A percentile compares a stretch with the other conserved stretches of the same genome.
Conservation (phyloP, 1,284 basidiomycete species). For the Schizopora paradoxa region DNA sequence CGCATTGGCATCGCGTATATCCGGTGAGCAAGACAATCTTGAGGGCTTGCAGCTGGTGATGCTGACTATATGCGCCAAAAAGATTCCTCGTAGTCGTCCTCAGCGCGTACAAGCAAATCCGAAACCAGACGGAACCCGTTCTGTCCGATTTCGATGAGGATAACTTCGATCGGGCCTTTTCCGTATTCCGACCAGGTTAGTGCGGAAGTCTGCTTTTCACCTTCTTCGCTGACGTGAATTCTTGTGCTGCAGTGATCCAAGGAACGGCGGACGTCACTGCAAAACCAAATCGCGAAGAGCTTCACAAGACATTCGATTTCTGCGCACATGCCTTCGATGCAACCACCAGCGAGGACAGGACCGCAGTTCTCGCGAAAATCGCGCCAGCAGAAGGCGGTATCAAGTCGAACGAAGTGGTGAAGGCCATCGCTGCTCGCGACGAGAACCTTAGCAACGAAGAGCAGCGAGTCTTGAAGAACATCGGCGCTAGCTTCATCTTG, state of each 20-base stretch:
- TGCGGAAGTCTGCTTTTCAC: background rate
- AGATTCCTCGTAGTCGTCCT: conserved; percentile 58
- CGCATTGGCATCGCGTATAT: conserved; percentile 59
- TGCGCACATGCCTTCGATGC: conserved; percentile 35
- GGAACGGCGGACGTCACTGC: conserved; percentile 49
- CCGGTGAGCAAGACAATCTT: conserved; percentile 31
- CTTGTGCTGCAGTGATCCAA: conserved; percentile 55
- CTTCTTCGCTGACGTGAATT: background rate
- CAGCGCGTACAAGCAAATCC: conserved; percentile 60
- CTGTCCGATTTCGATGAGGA: conserved; percentile 51
- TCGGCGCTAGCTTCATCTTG: conserved; percentile 36
- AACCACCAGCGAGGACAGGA: conserved; percentile 31
- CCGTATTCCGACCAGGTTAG: conserved; percentile 53
- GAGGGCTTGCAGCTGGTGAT: background rate
- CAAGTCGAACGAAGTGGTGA: conserved; percentile 16
- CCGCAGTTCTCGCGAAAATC: conserved; percentile 27
- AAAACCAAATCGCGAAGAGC: conserved; percentile 57
- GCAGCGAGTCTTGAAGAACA: conserved; percentile 32
- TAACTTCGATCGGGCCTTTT: conserved; percentile 56
- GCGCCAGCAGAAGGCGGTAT: too few relatives aligned
- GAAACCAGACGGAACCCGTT: conserved; percentile 44
- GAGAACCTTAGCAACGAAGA: conserved; percentile 19
- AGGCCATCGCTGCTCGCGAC: conserved; percentile 8
- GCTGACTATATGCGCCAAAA: background rate
- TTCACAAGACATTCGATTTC: conserved; percentile 45